Percentiles rank a stretch among this genome's conserved stretches.
These are phyloP conservation scores for Crithidia sp. DNA, from an alignment of 208 protist species.

Conservation along the genomic window DNA sequence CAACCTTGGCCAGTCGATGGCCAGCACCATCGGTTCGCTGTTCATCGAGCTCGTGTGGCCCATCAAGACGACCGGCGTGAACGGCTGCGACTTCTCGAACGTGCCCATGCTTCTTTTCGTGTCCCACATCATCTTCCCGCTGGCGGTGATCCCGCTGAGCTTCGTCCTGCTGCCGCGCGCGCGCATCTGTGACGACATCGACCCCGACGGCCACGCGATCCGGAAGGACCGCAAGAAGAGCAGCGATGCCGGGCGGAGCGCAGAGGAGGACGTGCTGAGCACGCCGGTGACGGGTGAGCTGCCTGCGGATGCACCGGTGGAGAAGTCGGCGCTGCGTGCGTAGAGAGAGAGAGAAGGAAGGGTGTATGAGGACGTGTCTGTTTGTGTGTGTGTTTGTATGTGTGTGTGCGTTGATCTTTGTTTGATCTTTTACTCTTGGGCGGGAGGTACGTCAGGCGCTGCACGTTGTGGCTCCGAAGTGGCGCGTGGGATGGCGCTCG, in stretches of 20 bases:
- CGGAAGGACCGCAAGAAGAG: not conserved
- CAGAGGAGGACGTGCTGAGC: not conserved
- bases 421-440: no score
- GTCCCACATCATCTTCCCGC: conserved; percentile 48
- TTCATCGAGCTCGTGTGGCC: conserved; percentile 57
- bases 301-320: not conserved
- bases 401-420: no score
- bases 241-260: not conserved
- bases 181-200: conserved; percentile 65
- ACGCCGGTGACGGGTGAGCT: not conserved
- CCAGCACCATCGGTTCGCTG: conserved; percentile 48
- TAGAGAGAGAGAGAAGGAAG: no score
- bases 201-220: conserved; percentile 43
- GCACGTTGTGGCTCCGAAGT: no score
- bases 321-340: not conserved
- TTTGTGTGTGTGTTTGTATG: no score
- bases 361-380: no score
- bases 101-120: conserved; percentile 53
- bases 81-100: conserved; percentile 66
- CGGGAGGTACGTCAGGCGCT: no score
- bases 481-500: no score
- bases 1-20: conserved; percentile 63
- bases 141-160: conserved; percentile 52
- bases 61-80: conserved; percentile 25
- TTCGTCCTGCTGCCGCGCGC: conserved; percentile 68